These are phyloP conservation scores for Microbotryum saponariae DNA, from an alignment of 1,284 basidiomycete genomes.

Conservation along the genomic window DNA sequence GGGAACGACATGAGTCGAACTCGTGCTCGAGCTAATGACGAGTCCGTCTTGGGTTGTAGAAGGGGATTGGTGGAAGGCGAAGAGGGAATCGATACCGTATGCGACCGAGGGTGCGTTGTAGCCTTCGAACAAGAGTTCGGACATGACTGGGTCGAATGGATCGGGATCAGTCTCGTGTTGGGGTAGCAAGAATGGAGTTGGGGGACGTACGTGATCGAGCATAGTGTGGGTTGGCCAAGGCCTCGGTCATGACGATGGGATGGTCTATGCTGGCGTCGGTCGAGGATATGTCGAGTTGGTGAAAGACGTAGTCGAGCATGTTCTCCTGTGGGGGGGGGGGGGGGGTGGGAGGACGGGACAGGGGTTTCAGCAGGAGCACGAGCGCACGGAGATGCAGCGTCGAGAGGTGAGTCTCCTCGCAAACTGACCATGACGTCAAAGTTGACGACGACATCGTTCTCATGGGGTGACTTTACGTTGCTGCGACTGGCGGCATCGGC, in stretches of 20 bases:
- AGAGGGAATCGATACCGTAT: slow-evolving; percentile 84
- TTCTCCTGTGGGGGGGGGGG: slow-evolving; percentile 63
- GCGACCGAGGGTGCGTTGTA: slow-evolving; percentile 80
- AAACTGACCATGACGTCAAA: slow-evolving; percentile 76
- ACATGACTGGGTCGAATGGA: slow-evolving; percentile 57
- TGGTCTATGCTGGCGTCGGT: slow-evolving; percentile 59
- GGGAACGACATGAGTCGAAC: slow-evolving; percentile 79
- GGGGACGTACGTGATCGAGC: slow-evolving; percentile 51
- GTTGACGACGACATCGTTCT: slow-evolving; percentile 80
- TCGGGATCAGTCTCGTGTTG: background rate
- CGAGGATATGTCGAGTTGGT: slow-evolving; percentile 64
- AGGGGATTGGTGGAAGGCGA: slow-evolving; percentile 71
- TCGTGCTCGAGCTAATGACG: slow-evolving; percentile 73
- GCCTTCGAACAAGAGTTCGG: slow-evolving; percentile 92
- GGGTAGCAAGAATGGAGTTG: background rate
- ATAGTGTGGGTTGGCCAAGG: slow-evolving; percentile 80
- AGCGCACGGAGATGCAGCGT: background rate
- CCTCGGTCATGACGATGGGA: slow-evolving; percentile 89
- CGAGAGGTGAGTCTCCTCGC: background rate
- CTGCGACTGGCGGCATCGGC: slow-evolving; percentile 70
- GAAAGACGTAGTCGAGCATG: slow-evolving; percentile 84
- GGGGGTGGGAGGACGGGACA: background rate
- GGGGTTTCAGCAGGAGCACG: background rate
- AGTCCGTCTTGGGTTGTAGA: slow-evolving; percentile 60
- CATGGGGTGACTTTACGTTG: slow-evolving; percentile 73